Percentiles rank a stretch among this genome's conserved stretches.
Evolutionary conservation across 345 rosid species (phyloP).

Genomic region (Cochlearia excelsa): DNA sequence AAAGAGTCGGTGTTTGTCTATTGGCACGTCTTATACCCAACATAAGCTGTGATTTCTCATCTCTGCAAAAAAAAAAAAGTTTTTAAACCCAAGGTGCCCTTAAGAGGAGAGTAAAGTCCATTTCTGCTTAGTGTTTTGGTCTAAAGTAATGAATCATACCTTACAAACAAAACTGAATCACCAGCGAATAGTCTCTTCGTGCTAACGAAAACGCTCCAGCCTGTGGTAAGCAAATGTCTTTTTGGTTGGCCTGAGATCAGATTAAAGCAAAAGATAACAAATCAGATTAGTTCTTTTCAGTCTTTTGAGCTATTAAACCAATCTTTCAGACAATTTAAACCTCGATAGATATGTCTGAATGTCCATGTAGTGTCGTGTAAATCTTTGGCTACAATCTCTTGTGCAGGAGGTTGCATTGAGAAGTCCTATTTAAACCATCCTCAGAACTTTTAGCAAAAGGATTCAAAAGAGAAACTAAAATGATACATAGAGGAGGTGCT

Average conservation of each 20-base stretch:
- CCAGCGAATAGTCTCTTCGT: constrained; percentile 82
- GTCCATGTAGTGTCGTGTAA: constrained; percentile 84
- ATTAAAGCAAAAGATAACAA: background rate
- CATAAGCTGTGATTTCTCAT: constrained; percentile 82
- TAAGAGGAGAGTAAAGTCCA: constrained; percentile 4
- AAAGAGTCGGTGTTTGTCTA: constrained; percentile 75
- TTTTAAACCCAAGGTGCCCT: background rate
- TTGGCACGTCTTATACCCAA: constrained; percentile 82
- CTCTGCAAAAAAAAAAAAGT: constrained; percentile 40
- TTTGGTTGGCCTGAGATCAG: constrained; percentile 74
- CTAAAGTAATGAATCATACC: constrained; percentile 40
- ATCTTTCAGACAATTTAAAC: constrained; percentile 32
- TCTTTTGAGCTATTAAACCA: constrained; percentile 4
- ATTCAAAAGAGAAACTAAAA: background rate
- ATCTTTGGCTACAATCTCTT: constrained; percentile 89
- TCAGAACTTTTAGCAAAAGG: constrained; percentile 13
- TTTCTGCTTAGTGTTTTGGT: constrained; percentile 14
- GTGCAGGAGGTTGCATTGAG: constrained; percentile 91
- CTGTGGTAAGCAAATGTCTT: constrained; percentile 87
- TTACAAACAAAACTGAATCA: constrained; percentile 77
- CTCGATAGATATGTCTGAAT: constrained; percentile 93
- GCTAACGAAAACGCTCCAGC: constrained; percentile 89
- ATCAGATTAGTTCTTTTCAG: constrained; percentile 1
- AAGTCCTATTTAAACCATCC: constrained; percentile 53
- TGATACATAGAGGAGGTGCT: background rate